These are phyloP conservation scores for Cystobasidium onofrii DNA, from an alignment of 768 basidiomycete genomes.

Conservation along the genomic window DNA sequence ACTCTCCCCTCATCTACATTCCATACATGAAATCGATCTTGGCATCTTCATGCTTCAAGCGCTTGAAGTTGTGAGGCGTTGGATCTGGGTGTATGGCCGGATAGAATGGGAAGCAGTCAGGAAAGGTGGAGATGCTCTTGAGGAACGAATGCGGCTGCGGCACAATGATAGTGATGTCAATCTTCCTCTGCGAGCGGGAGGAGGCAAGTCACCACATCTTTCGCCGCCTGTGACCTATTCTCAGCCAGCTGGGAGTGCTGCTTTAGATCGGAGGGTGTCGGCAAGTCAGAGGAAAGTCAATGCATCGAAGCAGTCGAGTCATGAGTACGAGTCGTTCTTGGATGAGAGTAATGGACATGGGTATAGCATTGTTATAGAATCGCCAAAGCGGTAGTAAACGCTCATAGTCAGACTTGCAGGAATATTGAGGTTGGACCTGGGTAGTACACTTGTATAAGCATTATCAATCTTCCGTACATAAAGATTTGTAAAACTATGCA, in stretches of 20 bases:
- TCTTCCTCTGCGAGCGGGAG: slow-evolving; percentile 11
- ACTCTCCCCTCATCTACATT: slow-evolving; percentile 74
- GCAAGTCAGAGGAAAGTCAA: not conserved
- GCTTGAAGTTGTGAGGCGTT: slow-evolving; percentile 77
- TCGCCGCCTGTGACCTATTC: not conserved
- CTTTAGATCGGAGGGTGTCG: not conserved
- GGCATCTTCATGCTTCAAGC: slow-evolving; percentile 85
- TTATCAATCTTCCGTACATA: not conserved
- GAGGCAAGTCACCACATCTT: not conserved
- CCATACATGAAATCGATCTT: slow-evolving; percentile 64
- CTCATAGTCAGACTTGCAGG: too few species aligned
- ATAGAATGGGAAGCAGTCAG: slow-evolving; percentile 75
- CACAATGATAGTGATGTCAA: not conserved
- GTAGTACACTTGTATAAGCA: not conserved
- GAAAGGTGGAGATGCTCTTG: slow-evolving; percentile 28
- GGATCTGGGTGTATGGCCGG: slow-evolving; percentile 97
- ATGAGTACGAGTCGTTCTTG: not conserved
- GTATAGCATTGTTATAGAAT: not conserved
- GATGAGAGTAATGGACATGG: not conserved
- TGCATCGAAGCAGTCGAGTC: not conserved
- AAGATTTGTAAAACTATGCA: not conserved
- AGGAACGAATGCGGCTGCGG: slow-evolving; percentile 13
- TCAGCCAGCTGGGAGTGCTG: not conserved
- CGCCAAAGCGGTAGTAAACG: not conserved
- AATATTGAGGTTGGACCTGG: too few species aligned